phyloP scores from a whole-genome alignment of 2,329 filamentous ascomycete species.

The Blumeria hordei region DNA sequence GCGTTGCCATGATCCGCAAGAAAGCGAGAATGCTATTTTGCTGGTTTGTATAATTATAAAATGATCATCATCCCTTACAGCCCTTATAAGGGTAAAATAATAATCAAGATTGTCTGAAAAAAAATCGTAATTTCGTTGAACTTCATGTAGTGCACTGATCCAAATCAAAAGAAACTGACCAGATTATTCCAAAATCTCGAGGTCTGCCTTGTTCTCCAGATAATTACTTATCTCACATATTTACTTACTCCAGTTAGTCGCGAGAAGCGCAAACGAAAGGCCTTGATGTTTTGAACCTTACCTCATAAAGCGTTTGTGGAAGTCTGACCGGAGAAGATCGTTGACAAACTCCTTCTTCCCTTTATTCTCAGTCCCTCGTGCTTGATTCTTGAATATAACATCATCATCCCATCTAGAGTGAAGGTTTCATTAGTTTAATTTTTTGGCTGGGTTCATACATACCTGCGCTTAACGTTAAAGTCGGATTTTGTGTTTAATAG shows the following conservation, averaged over 20 bases:
- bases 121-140: too few species aligned
- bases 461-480: slow-evolving; percentile 63
- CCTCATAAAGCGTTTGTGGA: slow-evolving; percentile 90
- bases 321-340: slow-evolving; percentile 78
- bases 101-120: too few species aligned
- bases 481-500: slow-evolving; percentile 60
- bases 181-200: too few species aligned
- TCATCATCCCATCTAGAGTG: slow-evolving; percentile 71
- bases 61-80: too few species aligned
- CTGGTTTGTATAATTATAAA: too few species aligned
- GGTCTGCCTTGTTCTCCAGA: too few species aligned
- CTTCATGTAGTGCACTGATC: too few species aligned
- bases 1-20: too few species aligned
- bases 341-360: slow-evolving; percentile 94
- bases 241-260: slow-evolving; percentile 12
- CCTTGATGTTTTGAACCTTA: slow-evolving; percentile 6
- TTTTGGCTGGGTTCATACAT: slow-evolving; percentile 3
- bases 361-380: slow-evolving; percentile 78
- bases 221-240: slow-evolving; percentile 15
- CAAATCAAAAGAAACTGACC: too few species aligned
- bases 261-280: neutral
- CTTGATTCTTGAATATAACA: slow-evolving; percentile 98
- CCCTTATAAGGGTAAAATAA: too few species aligned
- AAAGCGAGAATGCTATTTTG: too few species aligned
- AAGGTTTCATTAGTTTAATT: neutral